Evolutionary conservation across 2,329 filamentous ascomycete genomes (phyloP), one percentile per base, ranked within the genome.

Genomic region (Microsporum audouinii): DNA sequence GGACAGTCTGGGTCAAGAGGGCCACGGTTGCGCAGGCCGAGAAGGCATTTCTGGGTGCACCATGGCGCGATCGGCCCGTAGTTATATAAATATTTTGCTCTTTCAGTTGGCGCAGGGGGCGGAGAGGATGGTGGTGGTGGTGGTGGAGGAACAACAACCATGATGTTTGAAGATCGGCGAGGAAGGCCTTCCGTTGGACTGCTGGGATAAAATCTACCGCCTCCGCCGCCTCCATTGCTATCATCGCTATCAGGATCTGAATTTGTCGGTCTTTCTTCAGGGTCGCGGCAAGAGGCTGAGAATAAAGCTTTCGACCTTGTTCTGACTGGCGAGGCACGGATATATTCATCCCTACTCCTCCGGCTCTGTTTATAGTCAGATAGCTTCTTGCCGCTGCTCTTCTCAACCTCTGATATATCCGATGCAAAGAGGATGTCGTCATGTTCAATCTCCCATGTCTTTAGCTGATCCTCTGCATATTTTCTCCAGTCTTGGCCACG

Each of bases 31-130:
- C 70, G 62, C 33, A 78, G 64, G 14, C 75, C 74, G 3, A 71
- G 66, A 10, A 78, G 68, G 65, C 75, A 78, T 41, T 68, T 68
- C 31, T 76, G 71, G 0, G 74, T 75, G 65, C 73, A 78, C 62
- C 74, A 77, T 53, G 63, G 63, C 47, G 61, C 60, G 41, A 61
- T 5, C 12, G 39, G 38, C 7, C 14, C 39, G 1, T 4, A 31
- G 39, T 47, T 59, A 6, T 31, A 31, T 2, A 2, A 47, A 59
- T 38, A 3, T 5, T 29, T 5, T 27, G n/a, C 10, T 5, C 29
- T 56, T n/a, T 23, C 43, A 0, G 43, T 47, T 3, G 43, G 23
- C 17, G 43, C 29, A 27, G 41, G 27, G 8, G 33, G 14, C 17
- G 45, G 23, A 49, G 45, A n/a, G n/a, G n/a, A 5, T 5, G 3